Percentiles rank a stretch among this genome's conserved stretches.
Evolutionary conservation across 768 basidiomycete genomes (phyloP).

Genomic region (Clitopilus passeckerianus): DNA sequence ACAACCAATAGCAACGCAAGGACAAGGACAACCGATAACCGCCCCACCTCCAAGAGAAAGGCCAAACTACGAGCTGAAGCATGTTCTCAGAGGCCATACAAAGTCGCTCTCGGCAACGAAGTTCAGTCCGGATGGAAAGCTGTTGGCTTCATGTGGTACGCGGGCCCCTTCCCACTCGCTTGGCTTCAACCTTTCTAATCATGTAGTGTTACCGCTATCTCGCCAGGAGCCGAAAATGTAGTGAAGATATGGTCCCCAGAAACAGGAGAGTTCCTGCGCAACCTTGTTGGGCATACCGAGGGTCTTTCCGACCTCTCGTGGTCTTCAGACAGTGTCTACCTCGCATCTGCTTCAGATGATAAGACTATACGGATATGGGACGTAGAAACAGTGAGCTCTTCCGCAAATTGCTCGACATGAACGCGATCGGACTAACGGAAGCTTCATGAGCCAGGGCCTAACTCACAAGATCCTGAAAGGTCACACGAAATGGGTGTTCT

Average conservation of each 20-base stretch:
- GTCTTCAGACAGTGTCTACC: constrained; percentile 75
- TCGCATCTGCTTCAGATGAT: constrained; percentile 94
- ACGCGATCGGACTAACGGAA: constrained; percentile 5
- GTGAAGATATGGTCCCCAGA: constrained; percentile 84
- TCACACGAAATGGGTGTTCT: constrained; percentile 87
- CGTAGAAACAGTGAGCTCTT: constrained; percentile 56
- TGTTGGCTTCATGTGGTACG: constrained; percentile 85
- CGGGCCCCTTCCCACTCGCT: constrained; percentile 6
- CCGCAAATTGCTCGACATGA: neutral
- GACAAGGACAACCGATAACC: constrained; percentile 21
- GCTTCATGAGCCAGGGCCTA: constrained; percentile 42
- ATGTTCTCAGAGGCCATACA: constrained; percentile 72
- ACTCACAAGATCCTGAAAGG: constrained; percentile 71
- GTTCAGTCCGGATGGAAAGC: constrained; percentile 84
- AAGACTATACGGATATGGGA: constrained; percentile 87
- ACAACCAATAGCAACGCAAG: constrained; percentile 26
- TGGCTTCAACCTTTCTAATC: neutral
- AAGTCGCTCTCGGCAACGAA: constrained; percentile 84
- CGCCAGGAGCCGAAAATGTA: constrained; percentile 65
- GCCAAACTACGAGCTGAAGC: constrained; percentile 67
- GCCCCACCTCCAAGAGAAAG: constrained; percentile 36
- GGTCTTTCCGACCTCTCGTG: constrained; percentile 90
- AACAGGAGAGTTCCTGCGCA: constrained; percentile 72
- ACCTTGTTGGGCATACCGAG: constrained; percentile 69
- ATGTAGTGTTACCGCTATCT: neutral